Base-by-base conservation (phyloP, 495 filamentous ascomycete species). In the Jackrogersella multiformis region DNA sequence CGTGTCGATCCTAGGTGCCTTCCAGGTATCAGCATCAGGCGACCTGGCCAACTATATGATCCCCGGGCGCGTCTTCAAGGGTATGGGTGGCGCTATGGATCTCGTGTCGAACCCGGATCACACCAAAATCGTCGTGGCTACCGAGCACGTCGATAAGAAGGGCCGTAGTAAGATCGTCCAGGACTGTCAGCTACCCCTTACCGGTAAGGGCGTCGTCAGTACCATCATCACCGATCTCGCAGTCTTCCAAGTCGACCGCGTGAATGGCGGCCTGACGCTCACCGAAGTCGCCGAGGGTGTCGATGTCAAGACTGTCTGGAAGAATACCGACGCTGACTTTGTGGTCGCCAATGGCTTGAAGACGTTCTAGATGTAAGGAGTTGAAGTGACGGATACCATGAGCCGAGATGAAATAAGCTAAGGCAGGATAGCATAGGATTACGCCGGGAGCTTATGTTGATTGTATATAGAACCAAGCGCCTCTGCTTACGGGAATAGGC, bases 21-120 rank as follows among this genome's bases (percentile, higher is more conserved):
- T 88, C 63, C 86, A 88, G 66, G 86, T 88, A 21, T 82, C 81
- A 20, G 85, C 83, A 0, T 74, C 78, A 5, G 86, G 86, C 15
- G 86, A 88, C 67, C 66, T 88, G 46, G 86, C 86, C 16, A 88
- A 88, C 71, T 88, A 86, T 75, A 88, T 88, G 86, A 82, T 88
- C 56, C 86, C 86, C 0, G 86, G 86, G 13, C 87, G 86, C 73
- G 78, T 82, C 51, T 83, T 89, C 75, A 88, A 87, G 79, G 86
- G 86, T 20, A 87, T 88, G 80, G 86, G 86, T 41, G 86, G 86
- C 8, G 86, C 86, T 12, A 88, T 88, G 86, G 86, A 88, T 70
- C 77, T 88, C 28, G 85, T 87, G 13, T 83, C 80, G 18, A 86
- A 87, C 69, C 85, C 86, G 24, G 80, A 85, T 54, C 77, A 73